Percentiles rank a stretch among this genome's conserved stretches.
Evolutionary conservation across 495 filamentous ascomycete species (phyloP).

Genomic region (Talaromyces proteolyticus): DNA sequence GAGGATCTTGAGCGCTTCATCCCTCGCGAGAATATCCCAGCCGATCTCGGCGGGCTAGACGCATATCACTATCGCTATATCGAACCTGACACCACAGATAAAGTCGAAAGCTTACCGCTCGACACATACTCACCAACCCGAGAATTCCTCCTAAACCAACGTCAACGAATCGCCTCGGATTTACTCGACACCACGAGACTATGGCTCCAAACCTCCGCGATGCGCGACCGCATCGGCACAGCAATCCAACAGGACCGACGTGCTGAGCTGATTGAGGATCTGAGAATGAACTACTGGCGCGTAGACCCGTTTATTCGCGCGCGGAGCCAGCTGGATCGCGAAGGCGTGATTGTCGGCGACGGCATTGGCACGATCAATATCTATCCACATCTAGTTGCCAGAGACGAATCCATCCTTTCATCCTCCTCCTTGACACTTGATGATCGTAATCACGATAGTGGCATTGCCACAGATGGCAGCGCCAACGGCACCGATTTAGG

Average conservation of each 20-base stretch:
- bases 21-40: conserved; percentile 56
- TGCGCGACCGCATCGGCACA: conserved; percentile 5
- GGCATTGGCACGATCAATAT: conserved; percentile 6
- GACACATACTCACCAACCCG: conserved; percentile 48
- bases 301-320: conserved; percentile 73
- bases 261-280: conserved; percentile 50
- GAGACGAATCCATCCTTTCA: too few species aligned
- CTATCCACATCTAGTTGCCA: conserved; percentile 7
- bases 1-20: conserved; percentile 76
- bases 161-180: conserved; percentile 54
- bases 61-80: conserved; percentile 78
- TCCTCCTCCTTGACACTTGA: too few species aligned
- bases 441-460: too few species aligned
- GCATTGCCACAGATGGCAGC: too few species aligned
- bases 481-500: neutral
- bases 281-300: conserved; percentile 77
- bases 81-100: conserved; percentile 70
- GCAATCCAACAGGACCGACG: conserved; percentile 32
- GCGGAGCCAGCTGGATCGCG: conserved; percentile 63
- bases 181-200: conserved; percentile 62
- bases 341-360: conserved; percentile 46
- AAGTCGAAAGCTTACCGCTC: conserved; percentile 38
- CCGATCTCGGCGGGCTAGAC: conserved; percentile 67
- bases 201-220: conserved; percentile 40
- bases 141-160: conserved; percentile 50